Evolutionary conservation across 805 yeast species (phyloP).

Genomic region (Kuraishia ogatae): DNA sequence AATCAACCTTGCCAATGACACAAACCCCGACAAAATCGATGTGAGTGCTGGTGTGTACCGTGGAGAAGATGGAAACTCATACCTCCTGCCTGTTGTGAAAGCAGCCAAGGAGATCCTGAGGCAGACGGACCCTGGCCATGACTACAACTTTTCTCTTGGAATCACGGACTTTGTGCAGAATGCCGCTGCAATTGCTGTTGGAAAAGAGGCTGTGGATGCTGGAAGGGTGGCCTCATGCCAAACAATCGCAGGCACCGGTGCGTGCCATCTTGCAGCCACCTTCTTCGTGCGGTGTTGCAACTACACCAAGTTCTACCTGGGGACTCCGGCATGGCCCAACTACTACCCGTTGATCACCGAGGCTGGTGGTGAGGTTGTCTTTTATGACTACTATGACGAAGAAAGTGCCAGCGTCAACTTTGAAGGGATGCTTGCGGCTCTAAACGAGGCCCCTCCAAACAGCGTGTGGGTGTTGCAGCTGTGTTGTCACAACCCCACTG

Average conservation of each 20-base stretch:
- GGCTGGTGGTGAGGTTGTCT: conserved; percentile 34
- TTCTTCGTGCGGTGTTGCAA: conserved; percentile 28
- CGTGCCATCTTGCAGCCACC: conserved; percentile 38
- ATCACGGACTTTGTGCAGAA: conserved; percentile 26
- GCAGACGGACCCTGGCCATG: conserved; percentile 32
- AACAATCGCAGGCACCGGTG: conserved; percentile 41
- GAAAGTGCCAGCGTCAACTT: conserved; percentile 36
- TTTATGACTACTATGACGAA: conserved; percentile 34
- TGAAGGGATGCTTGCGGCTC: conserved; percentile 46
- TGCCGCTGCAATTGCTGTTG: conserved; percentile 29
- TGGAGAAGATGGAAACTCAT: conserved; percentile 27
- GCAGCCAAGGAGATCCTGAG: conserved; percentile 25
- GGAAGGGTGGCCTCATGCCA: conserved; percentile 35
- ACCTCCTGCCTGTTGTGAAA: conserved; percentile 28
- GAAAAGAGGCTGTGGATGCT: conserved; percentile 16
- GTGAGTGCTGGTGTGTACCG: conserved; percentile 38
- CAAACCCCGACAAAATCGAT: conserved; percentile 26
- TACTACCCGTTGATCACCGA: conserved; percentile 39
- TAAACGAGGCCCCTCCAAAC: conserved; percentile 40
- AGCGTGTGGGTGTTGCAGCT: conserved; percentile 69
- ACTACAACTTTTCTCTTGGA: conserved; percentile 33
- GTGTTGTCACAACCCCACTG: conserved; percentile 90
- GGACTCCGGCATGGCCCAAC: conserved; percentile 41
- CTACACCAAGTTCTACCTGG: conserved; percentile 28
- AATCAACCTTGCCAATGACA: conserved; percentile 14